Evolutionary conservation across 345 rosid genomes (phyloP).

Genomic region (Camelina laxa): DNA sequence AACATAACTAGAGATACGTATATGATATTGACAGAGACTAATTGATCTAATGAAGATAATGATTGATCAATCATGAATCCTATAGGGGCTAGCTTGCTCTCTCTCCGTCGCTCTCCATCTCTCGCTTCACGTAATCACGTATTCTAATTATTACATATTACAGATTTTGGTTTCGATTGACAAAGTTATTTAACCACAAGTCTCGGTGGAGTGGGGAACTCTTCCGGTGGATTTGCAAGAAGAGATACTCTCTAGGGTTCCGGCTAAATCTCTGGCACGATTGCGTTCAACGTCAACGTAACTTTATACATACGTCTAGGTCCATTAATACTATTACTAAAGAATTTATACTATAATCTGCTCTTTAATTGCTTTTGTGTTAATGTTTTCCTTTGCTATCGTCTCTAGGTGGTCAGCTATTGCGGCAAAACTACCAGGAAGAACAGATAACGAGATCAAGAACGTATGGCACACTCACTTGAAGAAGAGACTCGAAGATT

Average conservation of each 20-base stretch:
- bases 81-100: too few species aligned
- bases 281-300: background rate
- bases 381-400: background rate
- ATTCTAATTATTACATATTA: too few species aligned
- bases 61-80: too few species aligned
- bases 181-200: too few species aligned
- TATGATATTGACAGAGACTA: too few species aligned
- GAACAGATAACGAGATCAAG: constrained; percentile 91
- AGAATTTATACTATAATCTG: background rate
- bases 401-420: constrained; percentile 82
- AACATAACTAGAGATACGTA: too few species aligned
- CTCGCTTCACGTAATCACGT: too few species aligned
- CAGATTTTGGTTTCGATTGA: too few species aligned
- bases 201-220: too few species aligned
- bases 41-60: too few species aligned
- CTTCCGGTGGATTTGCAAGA: too few species aligned
- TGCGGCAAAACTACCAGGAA: constrained; percentile 79
- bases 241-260: background rate
- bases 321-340: constrained; percentile 32
- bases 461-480: constrained; percentile 95
- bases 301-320: constrained; percentile 12
- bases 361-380: constrained; percentile 3
- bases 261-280: background rate
- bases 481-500: constrained; percentile 65
- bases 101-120: too few species aligned